These are phyloP conservation scores for Phytophthora crassamura DNA, from an alignment of 352 stramenopile species.

Conservation along the genomic window DNA sequence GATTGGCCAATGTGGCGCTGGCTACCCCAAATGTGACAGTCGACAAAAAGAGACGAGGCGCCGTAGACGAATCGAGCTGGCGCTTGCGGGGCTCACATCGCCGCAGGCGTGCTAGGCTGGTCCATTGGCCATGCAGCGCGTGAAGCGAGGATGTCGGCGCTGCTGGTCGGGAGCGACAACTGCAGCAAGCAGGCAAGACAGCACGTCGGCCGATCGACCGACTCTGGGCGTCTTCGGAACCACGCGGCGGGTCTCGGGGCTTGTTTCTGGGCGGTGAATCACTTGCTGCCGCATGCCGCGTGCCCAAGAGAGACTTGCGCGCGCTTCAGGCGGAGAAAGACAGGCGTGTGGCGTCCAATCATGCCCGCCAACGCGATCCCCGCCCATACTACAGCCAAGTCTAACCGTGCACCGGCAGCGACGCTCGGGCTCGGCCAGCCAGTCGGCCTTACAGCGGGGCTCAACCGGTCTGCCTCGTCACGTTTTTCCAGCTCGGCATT, in stretches of 20 bases:
- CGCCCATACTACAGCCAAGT: slow-evolving; percentile 31
- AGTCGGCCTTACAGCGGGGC: no score
- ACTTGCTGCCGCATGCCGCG: not conserved
- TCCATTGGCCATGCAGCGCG: no score
- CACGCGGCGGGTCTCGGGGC: slow-evolving; percentile 9
- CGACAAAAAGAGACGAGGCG: slow-evolving; percentile 29
- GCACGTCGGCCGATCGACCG: not conserved
- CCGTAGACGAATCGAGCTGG: slow-evolving; percentile 27
- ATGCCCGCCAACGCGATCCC: slow-evolving; percentile 1
- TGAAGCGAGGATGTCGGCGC: no score
- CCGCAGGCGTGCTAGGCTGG: no score
- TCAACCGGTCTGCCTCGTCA: slow-evolving; percentile 40
- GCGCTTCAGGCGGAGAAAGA: slow-evolving; percentile 27
- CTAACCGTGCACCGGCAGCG: slow-evolving; percentile 8
- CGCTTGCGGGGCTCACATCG: no score
- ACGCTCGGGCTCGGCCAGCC: slow-evolving; percentile 17
- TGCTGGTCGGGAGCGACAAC: no score
- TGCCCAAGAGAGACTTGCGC: not conserved
- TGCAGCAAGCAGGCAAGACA: not conserved
- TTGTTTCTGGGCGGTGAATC: slow-evolving; percentile 22
- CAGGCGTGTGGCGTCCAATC: slow-evolving; percentile 15
- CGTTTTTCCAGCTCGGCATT: slow-evolving; percentile 44
- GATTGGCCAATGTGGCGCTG: not conserved
- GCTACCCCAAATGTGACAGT: slow-evolving; percentile 34
- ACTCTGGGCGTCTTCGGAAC: slow-evolving; percentile 14